Evolutionary conservation across 2,329 filamentous ascomycete species (phyloP), one percentile per base, ranked within the genome.

Genomic region (Simplicillium aogashimaense): DNA sequence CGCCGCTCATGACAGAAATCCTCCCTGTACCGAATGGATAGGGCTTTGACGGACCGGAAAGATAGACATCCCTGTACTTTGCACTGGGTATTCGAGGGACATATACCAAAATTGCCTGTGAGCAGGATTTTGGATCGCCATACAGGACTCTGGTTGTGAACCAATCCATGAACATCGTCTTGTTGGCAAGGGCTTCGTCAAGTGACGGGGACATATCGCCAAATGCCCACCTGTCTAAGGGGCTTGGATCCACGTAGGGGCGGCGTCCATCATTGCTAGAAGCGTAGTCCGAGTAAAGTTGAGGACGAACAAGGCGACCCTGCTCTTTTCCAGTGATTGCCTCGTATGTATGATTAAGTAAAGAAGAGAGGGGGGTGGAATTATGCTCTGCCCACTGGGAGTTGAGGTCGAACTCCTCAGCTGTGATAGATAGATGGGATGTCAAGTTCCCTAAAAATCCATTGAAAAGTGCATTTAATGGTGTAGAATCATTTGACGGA

Each of bases 41-140:
- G 0, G 73, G 71, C 3, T 65, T 53, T 0, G 55, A 52, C 0
- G 74, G 72, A 2, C 60, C 50, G 6, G 50, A 52, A 3, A 67
- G 18, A 51, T 66, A 44, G 54, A 54, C 18, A 44, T 60, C 46
- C 50, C 70, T 40, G 38, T 43, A 43, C 12, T 43, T 43, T 1
- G 42, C 43, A 47, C 49, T 32, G 4, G 43, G 41, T 33, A 52
- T 60, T 14, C 46, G 50, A 45, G 31, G 66, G 1, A 66, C 55
- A 44, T 76, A 75, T 12, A 77, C 51, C 14, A 74, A 44, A 0
- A 77, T 43, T 16, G 59, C 64, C 6, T 69, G 60, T 4, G 68
- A 72, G 53, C 74, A 77, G 41, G 20, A 61, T 42, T 1, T 31
- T 11, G 52, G 34, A 14, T 65, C 59, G 0, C 62, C 51, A 1